phyloP scores from a whole-genome alignment of 208 protist species.

The Phytomonas francai region DNA sequence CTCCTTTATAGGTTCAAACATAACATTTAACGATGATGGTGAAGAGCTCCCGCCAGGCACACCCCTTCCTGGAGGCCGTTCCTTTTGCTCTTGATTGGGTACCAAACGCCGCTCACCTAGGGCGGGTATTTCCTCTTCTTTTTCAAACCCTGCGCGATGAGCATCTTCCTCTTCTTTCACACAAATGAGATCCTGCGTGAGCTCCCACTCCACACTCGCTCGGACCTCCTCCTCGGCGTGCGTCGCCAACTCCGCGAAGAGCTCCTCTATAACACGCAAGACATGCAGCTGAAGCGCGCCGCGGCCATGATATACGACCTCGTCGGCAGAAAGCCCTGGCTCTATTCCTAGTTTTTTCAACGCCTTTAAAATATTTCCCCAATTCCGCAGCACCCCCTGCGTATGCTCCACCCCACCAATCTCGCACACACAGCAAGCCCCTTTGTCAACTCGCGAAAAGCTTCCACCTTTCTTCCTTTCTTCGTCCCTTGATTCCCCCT shows the following conservation, averaged over 20 bases:
- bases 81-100: too few relatives aligned
- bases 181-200: slow-evolving; percentile 7
- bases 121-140: slow-evolving; percentile 6
- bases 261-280: slow-evolving; percentile 51
- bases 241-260: slow-evolving; percentile 63
- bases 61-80: too few relatives aligned
- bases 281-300: slow-evolving; percentile 61
- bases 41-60: too few relatives aligned
- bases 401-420: slow-evolving; percentile 1
- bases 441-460: too few relatives aligned
- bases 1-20: too few relatives aligned
- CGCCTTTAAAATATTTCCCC: slow-evolving; percentile 16
- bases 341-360: slow-evolving; percentile 30
- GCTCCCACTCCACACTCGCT: slow-evolving; percentile 26
- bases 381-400: slow-evolving; percentile 18
- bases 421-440: too few relatives aligned
- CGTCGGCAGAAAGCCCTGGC: slow-evolving; percentile 34
- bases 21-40: too few relatives aligned
- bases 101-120: too few relatives aligned
- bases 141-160: not conserved
- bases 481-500: too few relatives aligned
- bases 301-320: slow-evolving; percentile 33
- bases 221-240: slow-evolving; percentile 50
- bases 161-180: slow-evolving; percentile 6
- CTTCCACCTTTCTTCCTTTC: too few relatives aligned